These are phyloP conservation scores for Plasmodium coatneyi DNA, from an alignment of 169 alveolate genomes.

Conservation along the genomic window DNA sequence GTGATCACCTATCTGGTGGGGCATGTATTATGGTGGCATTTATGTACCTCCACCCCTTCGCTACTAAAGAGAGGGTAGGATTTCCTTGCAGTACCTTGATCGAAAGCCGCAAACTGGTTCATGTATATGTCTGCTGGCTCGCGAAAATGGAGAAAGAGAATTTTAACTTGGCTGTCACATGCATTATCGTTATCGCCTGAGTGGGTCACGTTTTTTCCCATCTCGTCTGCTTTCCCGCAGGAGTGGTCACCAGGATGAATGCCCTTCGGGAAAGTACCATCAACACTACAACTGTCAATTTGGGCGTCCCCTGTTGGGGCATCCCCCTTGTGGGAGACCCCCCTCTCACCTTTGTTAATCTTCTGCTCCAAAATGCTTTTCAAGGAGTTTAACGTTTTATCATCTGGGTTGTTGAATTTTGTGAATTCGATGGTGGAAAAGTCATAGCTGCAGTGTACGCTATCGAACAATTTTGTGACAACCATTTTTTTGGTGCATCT, in stretches of 20 bases:
- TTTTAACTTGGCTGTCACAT: slow-evolving; percentile 41
- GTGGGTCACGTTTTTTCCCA: background rate
- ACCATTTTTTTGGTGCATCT: slow-evolving; percentile 20
- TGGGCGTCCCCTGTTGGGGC: background rate
- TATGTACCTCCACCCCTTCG: background rate
- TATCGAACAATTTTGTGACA: slow-evolving; percentile 53
- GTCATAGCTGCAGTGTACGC: slow-evolving; percentile 48
- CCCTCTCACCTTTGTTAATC: slow-evolving; percentile 23
- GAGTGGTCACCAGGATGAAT: background rate
- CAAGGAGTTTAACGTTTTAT: slow-evolving; percentile 16
- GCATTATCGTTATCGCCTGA: background rate
- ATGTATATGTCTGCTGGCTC: slow-evolving; percentile 60
- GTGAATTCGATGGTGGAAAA: slow-evolving; percentile 34
- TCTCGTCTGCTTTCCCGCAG: background rate
- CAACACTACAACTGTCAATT: background rate
- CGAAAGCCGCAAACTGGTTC: slow-evolving; percentile 39
- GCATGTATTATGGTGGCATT: background rate
- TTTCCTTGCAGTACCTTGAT: slow-evolving; percentile 9
- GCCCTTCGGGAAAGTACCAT: background rate
- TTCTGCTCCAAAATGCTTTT: slow-evolving; percentile 32
- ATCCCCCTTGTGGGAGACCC: background rate
- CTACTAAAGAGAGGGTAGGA: background rate
- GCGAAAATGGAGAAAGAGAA: slow-evolving; percentile 33
- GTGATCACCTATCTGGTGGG: background rate
- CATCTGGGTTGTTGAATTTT: slow-evolving; percentile 23